Base-by-base conservation (phyloP, 441 rosid species). In the Lagerstroemia fauriei region DNA sequence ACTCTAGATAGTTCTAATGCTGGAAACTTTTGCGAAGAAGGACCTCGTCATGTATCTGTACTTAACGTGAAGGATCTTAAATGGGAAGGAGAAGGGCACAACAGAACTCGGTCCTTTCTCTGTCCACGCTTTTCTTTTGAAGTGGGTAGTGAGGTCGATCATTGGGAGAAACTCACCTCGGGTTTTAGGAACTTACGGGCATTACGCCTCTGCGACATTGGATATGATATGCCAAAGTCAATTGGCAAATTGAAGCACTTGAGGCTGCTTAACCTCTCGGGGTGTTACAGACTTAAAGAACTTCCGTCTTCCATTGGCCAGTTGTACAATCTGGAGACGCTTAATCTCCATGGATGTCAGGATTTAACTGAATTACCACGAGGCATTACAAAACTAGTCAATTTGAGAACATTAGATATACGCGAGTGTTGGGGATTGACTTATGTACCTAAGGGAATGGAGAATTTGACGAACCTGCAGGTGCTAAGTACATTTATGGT, bases 241-340 rank as follows among this genome's bases (percentile, higher is more conserved):
- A 78, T 75, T n/a, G 81, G 81, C 0, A 71, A 50, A 9, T 32
- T 82, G 65, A 79, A 71, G 25, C 85, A 70, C 32, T 48, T 82
- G 48, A 80, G 81, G 7, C 66, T 71, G 71, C 80, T 82, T 18
- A 25, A 85, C 50, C 47, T 85, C 10, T 85, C 82, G 14, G 0
- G 14, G 6, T 38, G 44, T 3, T 29, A 76, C 18, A 0, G 0
- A 11, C 56, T 85, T 5, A n/a, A 29, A 38, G 8, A 32, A 38
- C 44, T 38, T 38, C 44, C 44, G 44, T 38, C 44, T 38, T 38
- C 44, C 44, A 38, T 38, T 6, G 6, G 44, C 44, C 44, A 38
- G 44, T 38, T 38, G 44, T 6, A 38, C 44, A 38, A 38, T 38
- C 44, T 38, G 44, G 44, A 38, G 44, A 38, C 44, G 44, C 44